A percentile compares a stretch with the other conserved stretches of the same genome.
Evolutionary conservation across 176 grass and related monocot species (phyloP).

Genomic region (Puya raimondii): DNA sequence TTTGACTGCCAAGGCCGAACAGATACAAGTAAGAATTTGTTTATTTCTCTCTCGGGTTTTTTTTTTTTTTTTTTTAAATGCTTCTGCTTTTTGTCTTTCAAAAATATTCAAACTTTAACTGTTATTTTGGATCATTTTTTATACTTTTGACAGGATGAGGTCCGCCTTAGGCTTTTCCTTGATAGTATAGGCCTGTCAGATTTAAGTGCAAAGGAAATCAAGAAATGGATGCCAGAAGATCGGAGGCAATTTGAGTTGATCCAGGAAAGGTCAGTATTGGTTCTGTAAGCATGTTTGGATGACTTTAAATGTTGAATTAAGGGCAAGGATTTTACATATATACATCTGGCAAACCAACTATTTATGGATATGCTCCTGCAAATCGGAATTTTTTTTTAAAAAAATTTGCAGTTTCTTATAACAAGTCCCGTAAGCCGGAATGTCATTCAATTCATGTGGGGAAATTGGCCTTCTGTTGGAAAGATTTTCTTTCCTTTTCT

Average conservation of each 20-base stretch:
- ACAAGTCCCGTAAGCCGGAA: too few relatives aligned
- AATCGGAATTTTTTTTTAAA: too few relatives aligned
- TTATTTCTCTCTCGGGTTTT: conserved; percentile 18
- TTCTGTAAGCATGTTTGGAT: not conserved
- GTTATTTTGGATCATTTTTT: conserved; percentile 10
- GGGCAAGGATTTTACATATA: too few relatives aligned
- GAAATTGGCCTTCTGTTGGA: too few relatives aligned
- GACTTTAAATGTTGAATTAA: too few relatives aligned
- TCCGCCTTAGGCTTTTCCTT: conserved; percentile 95
- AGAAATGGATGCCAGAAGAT: conserved; percentile 99
- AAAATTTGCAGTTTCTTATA: too few relatives aligned
- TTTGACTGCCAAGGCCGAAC: conserved; percentile 97
- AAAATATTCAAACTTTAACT: not conserved
- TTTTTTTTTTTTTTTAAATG: not conserved
- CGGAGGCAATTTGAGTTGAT: conserved; percentile 89
- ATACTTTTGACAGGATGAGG: conserved; percentile 77
- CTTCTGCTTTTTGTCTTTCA: not conserved
- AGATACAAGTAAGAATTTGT: conserved; percentile 74
- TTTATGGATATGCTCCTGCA: too few relatives aligned
- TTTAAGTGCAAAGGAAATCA: conserved; percentile 99
- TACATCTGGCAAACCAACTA: too few relatives aligned
- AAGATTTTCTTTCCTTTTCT: too few relatives aligned
- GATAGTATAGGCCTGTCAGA: conserved; percentile 98
- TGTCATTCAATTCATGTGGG: too few relatives aligned
- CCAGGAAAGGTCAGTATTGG: conserved; percentile 75